Conservation (phyloP, 2,329 filamentous ascomycete species). For the Dichotomopilus funicola region DNA sequence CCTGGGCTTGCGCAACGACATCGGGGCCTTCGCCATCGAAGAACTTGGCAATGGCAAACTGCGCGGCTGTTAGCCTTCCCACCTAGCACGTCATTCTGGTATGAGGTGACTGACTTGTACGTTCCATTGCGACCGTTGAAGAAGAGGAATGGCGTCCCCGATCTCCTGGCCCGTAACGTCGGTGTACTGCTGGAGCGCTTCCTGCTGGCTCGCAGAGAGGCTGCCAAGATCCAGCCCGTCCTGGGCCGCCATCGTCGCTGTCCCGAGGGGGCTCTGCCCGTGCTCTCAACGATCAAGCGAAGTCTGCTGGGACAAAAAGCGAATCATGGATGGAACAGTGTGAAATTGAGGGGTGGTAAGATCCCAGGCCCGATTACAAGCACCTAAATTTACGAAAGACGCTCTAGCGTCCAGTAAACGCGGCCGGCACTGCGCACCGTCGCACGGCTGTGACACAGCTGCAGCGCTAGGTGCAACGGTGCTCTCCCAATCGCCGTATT, state of each 20-base stretch:
- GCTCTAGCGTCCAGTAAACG: too few relatives aligned
- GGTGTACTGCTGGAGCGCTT: constrained; percentile 80
- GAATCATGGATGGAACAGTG: background rate
- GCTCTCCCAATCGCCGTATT: too few relatives aligned
- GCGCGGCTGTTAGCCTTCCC: background rate
- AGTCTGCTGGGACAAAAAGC: too few relatives aligned
- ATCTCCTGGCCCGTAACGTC: constrained; percentile 79
- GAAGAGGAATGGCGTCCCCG: constrained; percentile 67
- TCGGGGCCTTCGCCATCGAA: constrained; percentile 92
- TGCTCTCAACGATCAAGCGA: background rate
- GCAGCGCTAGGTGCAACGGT: too few relatives aligned
- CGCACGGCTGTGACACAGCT: too few relatives aligned
- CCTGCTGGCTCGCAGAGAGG: constrained; percentile 72
- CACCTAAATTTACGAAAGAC: too few relatives aligned
- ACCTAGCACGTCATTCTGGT: background rate
- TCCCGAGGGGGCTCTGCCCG: background rate
- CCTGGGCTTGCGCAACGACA: constrained; percentile 68
- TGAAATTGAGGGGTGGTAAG: background rate
- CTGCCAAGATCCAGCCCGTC: constrained; percentile 54
- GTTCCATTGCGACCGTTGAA: constrained; percentile 91
- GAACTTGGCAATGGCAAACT: constrained; percentile 96
- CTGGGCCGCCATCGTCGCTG: constrained; percentile 36
- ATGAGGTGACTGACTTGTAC: constrained; percentile 56
- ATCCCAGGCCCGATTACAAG: background rate
- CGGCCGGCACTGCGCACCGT: too few relatives aligned